Conservation (phyloP, 805 yeast species). For the Pichia manshurica region DNA sequence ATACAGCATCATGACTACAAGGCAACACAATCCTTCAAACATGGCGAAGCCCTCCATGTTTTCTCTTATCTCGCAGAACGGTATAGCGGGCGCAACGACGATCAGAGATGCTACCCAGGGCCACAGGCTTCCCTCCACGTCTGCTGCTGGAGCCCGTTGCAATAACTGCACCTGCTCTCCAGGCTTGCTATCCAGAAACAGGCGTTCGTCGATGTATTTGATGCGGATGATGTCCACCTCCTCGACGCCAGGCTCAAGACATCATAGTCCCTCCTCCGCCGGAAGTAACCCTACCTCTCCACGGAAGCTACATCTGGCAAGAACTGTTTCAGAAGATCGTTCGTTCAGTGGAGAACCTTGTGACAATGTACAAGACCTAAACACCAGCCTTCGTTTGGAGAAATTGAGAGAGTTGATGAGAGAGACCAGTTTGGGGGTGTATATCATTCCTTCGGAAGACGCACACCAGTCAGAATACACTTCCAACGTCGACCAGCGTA, state of each 20-base stretch:
- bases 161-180: constrained; percentile 81
- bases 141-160: constrained; percentile 43
- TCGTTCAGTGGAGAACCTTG: too few relatives aligned
- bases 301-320: background rate
- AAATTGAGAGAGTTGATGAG: constrained; percentile 62
- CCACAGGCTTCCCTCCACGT: constrained; percentile 14
- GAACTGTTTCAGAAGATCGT: background rate
- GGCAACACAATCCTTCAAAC: background rate
- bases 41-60: constrained; percentile 37
- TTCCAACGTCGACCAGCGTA: constrained; percentile 46
- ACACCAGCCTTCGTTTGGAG: constrained; percentile 54
- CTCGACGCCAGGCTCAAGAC: background rate
- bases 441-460: constrained; percentile 57
- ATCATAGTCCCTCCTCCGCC: background rate
- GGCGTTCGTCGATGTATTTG: constrained; percentile 46
- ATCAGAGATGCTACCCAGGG: constrained; percentile 23
- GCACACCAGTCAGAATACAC: constrained; percentile 62
- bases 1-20: constrained; percentile 3
- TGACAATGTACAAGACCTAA: constrained; percentile 18
- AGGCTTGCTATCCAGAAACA: constrained; percentile 64
- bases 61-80: constrained; percentile 32
- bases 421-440: constrained; percentile 54
- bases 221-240: constrained; percentile 25
- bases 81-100: constrained; percentile 29
- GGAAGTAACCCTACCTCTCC: constrained; percentile 12